Evolutionary conservation across 73 alveolate genomes (phyloP).

Genomic region (Paraurostyla sp.): DNA sequence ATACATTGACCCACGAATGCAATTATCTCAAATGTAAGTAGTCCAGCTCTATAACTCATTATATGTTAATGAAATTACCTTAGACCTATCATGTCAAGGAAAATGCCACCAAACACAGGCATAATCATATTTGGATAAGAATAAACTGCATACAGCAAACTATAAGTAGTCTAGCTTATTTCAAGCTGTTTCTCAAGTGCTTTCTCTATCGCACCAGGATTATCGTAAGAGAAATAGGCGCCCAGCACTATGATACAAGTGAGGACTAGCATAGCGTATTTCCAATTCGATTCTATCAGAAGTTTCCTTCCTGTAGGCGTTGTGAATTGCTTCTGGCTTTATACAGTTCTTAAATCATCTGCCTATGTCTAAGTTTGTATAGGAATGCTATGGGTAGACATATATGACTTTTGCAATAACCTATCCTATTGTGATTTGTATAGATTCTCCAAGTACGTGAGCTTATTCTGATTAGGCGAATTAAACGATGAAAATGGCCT

Average conservation of each 20-base stretch:
- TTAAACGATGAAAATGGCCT: too few species aligned
- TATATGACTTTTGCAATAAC: too few species aligned
- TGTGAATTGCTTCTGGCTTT: too few species aligned
- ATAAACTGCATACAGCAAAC: constrained; percentile 87
- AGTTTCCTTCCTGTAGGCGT: too few species aligned
- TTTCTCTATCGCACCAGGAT: constrained; percentile 57
- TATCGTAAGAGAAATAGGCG: constrained; percentile 67
- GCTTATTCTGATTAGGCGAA: too few species aligned
- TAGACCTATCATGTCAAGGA: constrained; percentile 74
- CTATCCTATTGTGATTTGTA: too few species aligned
- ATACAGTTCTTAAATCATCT: too few species aligned
- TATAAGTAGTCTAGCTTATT: constrained; percentile 59
- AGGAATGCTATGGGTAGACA: too few species aligned
- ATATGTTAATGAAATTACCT: constrained; percentile 7
- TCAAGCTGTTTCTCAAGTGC: not conserved
- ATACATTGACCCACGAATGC: constrained; percentile 82
- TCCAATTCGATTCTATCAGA: not conserved
- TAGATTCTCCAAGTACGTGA: too few species aligned
- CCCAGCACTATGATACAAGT: not conserved
- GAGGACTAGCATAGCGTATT: not conserved
- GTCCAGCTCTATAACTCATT: constrained; percentile 6
- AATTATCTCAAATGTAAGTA: constrained; percentile 67
- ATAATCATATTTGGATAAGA: constrained; percentile 88
- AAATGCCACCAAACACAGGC: constrained; percentile 91
- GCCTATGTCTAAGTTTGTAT: too few species aligned